phyloP scores from a whole-genome alignment of 257 asterid species.

The Solanum commersonii region DNA sequence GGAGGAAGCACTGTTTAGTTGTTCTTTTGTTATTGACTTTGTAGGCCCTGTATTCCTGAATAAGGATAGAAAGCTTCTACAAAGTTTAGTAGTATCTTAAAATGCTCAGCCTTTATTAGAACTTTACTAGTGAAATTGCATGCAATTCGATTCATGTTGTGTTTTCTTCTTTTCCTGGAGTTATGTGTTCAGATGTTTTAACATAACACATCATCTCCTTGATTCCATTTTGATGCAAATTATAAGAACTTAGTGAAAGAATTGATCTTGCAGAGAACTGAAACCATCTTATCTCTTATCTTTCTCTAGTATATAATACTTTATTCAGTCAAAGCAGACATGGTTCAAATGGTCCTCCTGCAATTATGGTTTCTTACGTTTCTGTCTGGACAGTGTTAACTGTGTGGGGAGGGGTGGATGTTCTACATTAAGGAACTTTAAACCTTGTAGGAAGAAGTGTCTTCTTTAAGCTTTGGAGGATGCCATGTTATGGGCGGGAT shows the following conservation, averaged over 20 bases:
- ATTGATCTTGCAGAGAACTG: not conserved
- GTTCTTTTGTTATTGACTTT: too few species aligned
- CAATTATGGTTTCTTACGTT: not conserved
- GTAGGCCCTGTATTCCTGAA: too few species aligned
- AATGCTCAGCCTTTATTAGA: not conserved
- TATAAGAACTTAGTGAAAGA: not conserved
- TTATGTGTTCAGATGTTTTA: not conserved
- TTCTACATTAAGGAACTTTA: not conserved
- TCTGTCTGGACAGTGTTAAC: not conserved
- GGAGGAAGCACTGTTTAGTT: too few species aligned
- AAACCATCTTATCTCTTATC: not conserved
- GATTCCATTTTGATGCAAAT: not conserved
- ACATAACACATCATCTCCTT: not conserved
- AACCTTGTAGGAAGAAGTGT: not conserved
- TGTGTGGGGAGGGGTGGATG: not conserved
- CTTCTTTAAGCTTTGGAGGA: not conserved
- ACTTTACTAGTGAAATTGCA: not conserved
- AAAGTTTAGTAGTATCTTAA: too few species aligned
- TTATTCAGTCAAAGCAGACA: not conserved
- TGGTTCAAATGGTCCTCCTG: not conserved
- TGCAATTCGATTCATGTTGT: not conserved
- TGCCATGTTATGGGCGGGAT: not conserved
- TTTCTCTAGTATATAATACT: not conserved
- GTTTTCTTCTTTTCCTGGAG: not conserved
- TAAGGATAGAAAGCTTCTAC: too few species aligned